Conservation (phyloP, 208 protist species). For the Crithidia thermophila region DNA sequence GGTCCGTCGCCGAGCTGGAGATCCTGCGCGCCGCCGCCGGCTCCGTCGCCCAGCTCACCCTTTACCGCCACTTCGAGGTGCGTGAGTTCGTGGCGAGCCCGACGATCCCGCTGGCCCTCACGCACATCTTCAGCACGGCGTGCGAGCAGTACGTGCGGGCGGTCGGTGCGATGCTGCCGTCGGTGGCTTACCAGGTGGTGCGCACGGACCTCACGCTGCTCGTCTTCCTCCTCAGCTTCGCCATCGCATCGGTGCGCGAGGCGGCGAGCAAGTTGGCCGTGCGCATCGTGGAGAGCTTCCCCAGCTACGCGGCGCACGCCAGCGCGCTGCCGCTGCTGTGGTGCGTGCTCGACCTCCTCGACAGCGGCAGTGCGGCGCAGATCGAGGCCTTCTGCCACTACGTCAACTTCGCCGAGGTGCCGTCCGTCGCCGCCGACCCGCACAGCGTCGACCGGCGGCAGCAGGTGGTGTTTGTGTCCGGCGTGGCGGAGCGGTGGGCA, state of each 20-base stretch:
- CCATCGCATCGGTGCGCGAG: slow-evolving; percentile 64
- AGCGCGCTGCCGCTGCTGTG: slow-evolving; percentile 76
- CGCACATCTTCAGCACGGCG: slow-evolving; percentile 46
- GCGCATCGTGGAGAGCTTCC: slow-evolving; percentile 58
- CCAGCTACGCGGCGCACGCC: slow-evolving; percentile 52
- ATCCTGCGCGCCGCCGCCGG: slow-evolving; percentile 71
- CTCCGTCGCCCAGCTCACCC: slow-evolving; percentile 73
- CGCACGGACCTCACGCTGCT: slow-evolving; percentile 64
- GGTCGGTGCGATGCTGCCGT: slow-evolving; percentile 41
- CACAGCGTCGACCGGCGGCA: slow-evolving; percentile 55
- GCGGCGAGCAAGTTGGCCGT: slow-evolving; percentile 57
- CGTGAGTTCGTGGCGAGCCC: slow-evolving; percentile 81
- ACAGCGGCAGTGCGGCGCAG: slow-evolving; percentile 47
- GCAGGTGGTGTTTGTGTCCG: slow-evolving; percentile 46
- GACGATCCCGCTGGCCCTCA: slow-evolving; percentile 44
- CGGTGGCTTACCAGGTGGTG: slow-evolving; percentile 51
- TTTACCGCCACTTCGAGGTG: slow-evolving; percentile 82
- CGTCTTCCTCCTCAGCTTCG: slow-evolving; percentile 74
- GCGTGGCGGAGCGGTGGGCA: slow-evolving; percentile 61
- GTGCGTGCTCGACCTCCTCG: slow-evolving; percentile 68
- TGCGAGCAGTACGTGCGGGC: slow-evolving; percentile 54
- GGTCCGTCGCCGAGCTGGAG: slow-evolving; percentile 67
- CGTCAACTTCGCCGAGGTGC: slow-evolving; percentile 49
- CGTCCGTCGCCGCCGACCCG: slow-evolving; percentile 50
- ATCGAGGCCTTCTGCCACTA: slow-evolving; percentile 62